Evolutionary conservation across 805 yeast genomes (phyloP), one percentile per base, ranked within the genome.

Genomic region (Clavispora asparagi): DNA sequence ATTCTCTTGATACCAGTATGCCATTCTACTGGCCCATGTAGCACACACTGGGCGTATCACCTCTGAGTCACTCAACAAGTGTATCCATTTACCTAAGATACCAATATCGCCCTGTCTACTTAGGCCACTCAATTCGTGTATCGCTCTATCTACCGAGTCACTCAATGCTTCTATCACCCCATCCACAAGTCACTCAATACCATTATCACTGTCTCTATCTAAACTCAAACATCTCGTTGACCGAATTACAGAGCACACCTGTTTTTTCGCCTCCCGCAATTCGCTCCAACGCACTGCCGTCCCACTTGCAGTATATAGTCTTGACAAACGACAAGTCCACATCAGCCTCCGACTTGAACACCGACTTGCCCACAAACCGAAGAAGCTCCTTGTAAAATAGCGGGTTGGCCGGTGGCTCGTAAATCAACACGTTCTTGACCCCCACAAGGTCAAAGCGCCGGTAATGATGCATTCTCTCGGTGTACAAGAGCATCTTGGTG

Each of bases 391-490:
- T 74, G 65, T 91, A 94, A 60, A 89, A 94, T 36, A 74, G 61
- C 8, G 97, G 96, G 61, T 92, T 90, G 13, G 83, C 72, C 12
- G 99, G 98, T 17, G 87, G 74, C 30, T 85, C 88, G 64, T 89
- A 94, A 70, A 94, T 81, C 7, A 92, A 63, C 14, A 94, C 75
- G 46, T 83, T 85, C 59, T 86, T 84, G 19, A 88, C 96, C 26
- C 98, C 98, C 48, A 77, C 79, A 43, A 94, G 73, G 47, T 87
- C 91, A 63, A 78, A 91, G 43, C 98, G 76, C 53, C 96, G 80
- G 70, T 83, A 94, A 61, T 88, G 94, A 64, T 94, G 98, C 61
- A 92, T 71, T 74, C 99, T 83, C 59, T 92, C 98, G 0, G 97
- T 87, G 65, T 92, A 92, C n/a, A 94, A 66, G 70, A 94, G 62